phyloP scores from a whole-genome alignment of 441 rosid genomes.

The Mallotus japonicus region DNA sequence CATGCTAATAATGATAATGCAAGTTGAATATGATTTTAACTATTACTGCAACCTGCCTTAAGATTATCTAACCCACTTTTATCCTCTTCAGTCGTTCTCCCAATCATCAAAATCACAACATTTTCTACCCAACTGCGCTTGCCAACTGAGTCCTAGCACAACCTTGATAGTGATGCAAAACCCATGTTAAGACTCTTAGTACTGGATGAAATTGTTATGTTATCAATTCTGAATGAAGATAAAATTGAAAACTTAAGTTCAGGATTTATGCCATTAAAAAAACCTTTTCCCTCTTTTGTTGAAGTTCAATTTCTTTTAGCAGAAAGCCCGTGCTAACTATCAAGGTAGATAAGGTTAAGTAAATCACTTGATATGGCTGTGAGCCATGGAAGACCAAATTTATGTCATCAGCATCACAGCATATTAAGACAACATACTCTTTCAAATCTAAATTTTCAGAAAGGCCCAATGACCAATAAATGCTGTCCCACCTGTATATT shows the following conservation, averaged over 20 bases:
- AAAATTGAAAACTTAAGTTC: not conserved
- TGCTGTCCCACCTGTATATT: not conserved
- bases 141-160: not conserved
- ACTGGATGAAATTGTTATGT: not conserved
- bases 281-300: not conserved
- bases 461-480: not conserved
- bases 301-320: not conserved
- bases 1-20: not conserved
- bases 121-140: not conserved
- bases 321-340: not conserved
- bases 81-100: not conserved
- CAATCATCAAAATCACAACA: conserved; percentile 1
- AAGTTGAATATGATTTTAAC: not conserved
- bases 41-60: not conserved
- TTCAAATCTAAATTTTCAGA: not conserved
- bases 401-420: not conserved
- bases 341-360: not conserved
- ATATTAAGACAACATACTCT: not conserved
- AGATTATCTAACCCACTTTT: not conserved
- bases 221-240: not conserved
- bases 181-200: not conserved
- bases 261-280: not conserved
- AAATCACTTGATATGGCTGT: not conserved
- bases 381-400: not conserved
- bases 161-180: not conserved